Conservation (phyloP, 2,329 filamentous ascomycete species). For the Paracoccidioides lutzii region DNA sequence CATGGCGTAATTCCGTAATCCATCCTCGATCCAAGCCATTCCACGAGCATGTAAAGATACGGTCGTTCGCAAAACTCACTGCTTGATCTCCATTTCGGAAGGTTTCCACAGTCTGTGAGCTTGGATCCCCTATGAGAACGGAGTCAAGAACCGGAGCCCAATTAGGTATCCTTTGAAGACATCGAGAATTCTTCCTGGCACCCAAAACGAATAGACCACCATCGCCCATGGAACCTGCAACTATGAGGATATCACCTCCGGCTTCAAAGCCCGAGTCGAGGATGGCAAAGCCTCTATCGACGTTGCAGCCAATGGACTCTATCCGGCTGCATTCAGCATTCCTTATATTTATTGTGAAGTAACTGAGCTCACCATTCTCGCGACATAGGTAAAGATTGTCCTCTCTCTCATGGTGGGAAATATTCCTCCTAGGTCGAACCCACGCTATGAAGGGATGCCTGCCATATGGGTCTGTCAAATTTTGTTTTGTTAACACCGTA, state of each 20-base stretch:
- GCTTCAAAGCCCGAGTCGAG: conserved; percentile 44
- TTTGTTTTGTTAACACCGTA: neutral
- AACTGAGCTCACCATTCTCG: conserved; percentile 72
- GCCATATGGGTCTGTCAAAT: neutral
- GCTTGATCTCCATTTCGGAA: conserved; percentile 8
- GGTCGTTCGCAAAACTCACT: conserved; percentile 33
- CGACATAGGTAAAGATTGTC: conserved; percentile 78
- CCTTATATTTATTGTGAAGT: conserved; percentile 52
- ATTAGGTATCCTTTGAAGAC: conserved; percentile 50
- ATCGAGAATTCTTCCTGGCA: conserved; percentile 41
- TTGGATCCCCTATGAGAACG: conserved; percentile 19
- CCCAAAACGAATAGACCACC: conserved; percentile 63
- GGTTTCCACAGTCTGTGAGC: conserved; percentile 9
- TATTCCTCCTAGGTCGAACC: conserved; percentile 61
- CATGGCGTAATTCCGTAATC: conserved; percentile 56
- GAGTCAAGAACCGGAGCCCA: conserved; percentile 44
- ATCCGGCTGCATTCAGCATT: conserved; percentile 45
- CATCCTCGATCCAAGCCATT: conserved; percentile 46
- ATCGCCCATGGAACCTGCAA: conserved; percentile 64
- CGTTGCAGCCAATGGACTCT: conserved; percentile 57
- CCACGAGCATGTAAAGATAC: conserved; percentile 55
- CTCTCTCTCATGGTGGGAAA: conserved; percentile 46
- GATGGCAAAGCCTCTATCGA: conserved; percentile 70
- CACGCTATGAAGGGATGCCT: conserved; percentile 61
- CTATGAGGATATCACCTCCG: conserved; percentile 64